Evolutionary conservation across 148 eudicot species (phyloP), one percentile per base, ranked within the genome.

Genomic region (Talinum fruticosum): DNA sequence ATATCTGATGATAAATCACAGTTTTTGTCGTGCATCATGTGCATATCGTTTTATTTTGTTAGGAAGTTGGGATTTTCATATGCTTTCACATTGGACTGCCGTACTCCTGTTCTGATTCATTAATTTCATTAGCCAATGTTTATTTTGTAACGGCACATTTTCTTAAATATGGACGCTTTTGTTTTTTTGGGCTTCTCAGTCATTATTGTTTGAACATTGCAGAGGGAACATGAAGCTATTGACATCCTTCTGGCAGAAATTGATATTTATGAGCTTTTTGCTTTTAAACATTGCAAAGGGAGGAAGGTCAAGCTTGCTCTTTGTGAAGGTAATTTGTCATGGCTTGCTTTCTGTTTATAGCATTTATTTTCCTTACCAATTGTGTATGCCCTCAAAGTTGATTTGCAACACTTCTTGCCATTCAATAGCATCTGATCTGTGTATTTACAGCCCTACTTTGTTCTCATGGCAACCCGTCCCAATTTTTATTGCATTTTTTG

Each of bases 201-300:
- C n/a, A 79, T 26, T 65, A 24, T 66, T 70, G 21, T 62, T 28
- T 67, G 49, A 47, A 75, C 76, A 14, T 86, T 81, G 75, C 94
- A 95, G 99, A 90, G 83, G 82, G 94, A 90, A 66, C 93, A 95
- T 85, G 96, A 95, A 45, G 96, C 99, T 78, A 86, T 95, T 75
- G 99, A 95, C 80, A 90, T 92, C 86, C 99, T 95, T 83, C 89
- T 95, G 45, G 99, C 99, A 57, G 99, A 95, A 87, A 90, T 95
- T 71, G 99, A 95, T 84, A 89, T 95, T 84, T 95, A 95, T 78
- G 99, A 95, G 91, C 94, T 95, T 75, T 95, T 95, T 83, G 87
- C 96, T 80, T 95, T 95, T 84, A 95, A 89, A 82, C 99, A 95
- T 82, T 95, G 99, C 86, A 89, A 89, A 84, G 97, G 97, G 79